Evolutionary conservation across 441 rosid genomes (phyloP).

Genomic region (Pelargonium australe): DNA sequence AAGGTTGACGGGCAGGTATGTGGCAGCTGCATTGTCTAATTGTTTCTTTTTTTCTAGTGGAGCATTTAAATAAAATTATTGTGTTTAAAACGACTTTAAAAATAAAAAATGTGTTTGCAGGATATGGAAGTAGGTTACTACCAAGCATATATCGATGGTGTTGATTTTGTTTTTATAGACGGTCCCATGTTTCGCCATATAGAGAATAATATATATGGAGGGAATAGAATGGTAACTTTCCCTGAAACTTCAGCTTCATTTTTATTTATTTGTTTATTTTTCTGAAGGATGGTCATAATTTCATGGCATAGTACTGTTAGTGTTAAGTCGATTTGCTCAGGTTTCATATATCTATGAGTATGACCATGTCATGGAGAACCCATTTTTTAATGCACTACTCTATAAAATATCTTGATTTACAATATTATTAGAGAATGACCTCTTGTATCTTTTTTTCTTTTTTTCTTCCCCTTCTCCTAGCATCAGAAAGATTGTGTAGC

Average conservation of each 20-base stretch:
- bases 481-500: not conserved
- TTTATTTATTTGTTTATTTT: not conserved
- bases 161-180: slow-evolving; percentile 88
- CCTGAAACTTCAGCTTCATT: not conserved
- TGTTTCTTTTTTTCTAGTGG: slow-evolving; percentile 10
- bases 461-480: not conserved
- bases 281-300: not conserved
- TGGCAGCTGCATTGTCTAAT: slow-evolving; percentile 19
- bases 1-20: slow-evolving; percentile 85
- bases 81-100: slow-evolving; percentile 9
- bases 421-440: not conserved
- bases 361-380: not conserved
- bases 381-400: not conserved
- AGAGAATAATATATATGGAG: slow-evolving; percentile 62
- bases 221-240: slow-evolving; percentile 58
- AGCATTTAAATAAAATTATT: not conserved
- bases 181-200: slow-evolving; percentile 51
- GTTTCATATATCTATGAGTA: not conserved
- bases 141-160: slow-evolving; percentile 87
- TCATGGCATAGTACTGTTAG: not conserved
- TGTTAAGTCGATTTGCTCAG: too few species aligned
- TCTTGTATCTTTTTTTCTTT: not conserved
- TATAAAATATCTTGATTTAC: not conserved
- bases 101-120: slow-evolving; percentile 39
- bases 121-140: slow-evolving; percentile 68